phyloP scores from a whole-genome alignment of 2,329 filamentous ascomycete species.

The Alternaria infectoria region DNA sequence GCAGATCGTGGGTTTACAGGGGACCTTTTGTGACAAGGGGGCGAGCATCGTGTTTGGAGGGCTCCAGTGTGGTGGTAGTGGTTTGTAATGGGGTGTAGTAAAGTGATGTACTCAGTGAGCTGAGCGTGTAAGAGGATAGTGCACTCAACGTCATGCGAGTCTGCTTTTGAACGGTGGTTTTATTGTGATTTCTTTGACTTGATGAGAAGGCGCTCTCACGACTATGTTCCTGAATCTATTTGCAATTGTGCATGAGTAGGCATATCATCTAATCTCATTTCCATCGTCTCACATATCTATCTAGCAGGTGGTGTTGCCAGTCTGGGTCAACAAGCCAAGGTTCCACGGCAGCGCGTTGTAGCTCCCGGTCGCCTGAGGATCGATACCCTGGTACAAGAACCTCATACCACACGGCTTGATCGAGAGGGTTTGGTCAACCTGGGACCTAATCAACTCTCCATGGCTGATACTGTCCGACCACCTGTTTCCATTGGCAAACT shows the following conservation, averaged over 20 bases:
- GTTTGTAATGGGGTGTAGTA: neutral
- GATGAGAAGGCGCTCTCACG: neutral
- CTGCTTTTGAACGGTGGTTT: neutral
- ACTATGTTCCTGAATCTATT: neutral
- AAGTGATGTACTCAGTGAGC: neutral
- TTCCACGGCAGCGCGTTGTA: slow-evolving; percentile 51
- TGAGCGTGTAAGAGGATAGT: neutral
- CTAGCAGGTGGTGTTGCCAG: neutral
- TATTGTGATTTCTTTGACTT: neutral
- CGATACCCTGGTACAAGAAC: slow-evolving; percentile 51
- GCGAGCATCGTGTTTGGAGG: neutral
- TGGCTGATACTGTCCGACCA: slow-evolving; percentile 51
- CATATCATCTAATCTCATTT: neutral
- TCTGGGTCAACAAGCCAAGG: slow-evolving; percentile 43
- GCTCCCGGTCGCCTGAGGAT: slow-evolving; percentile 33
- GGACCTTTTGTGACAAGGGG: neutral
- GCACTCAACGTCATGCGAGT: neutral
- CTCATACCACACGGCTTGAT: slow-evolving; percentile 43
- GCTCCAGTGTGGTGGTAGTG: neutral
- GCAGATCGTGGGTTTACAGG: neutral
- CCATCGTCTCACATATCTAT: neutral
- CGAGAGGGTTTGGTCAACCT: slow-evolving; percentile 48
- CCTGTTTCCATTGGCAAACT: slow-evolving; percentile 35
- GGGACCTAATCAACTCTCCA: slow-evolving; percentile 42
- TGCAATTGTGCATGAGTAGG: neutral